Evolutionary conservation across 2,329 filamentous ascomycete genomes (phyloP).

Genomic region (Laburnicola sp.): DNA sequence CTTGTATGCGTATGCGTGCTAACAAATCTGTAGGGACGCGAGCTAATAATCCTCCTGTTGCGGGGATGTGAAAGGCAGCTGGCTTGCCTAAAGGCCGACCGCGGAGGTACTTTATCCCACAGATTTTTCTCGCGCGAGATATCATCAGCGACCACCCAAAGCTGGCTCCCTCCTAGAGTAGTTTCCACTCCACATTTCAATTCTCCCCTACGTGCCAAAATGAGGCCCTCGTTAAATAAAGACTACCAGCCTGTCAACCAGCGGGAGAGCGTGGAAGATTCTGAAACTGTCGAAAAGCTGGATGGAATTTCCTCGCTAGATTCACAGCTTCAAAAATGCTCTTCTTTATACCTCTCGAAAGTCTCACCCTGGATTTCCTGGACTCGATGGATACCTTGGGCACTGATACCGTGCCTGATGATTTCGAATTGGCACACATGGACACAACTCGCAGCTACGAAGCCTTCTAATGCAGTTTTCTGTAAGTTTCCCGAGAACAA

Average conservation of each 20-base stretch:
- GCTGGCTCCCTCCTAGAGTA: too few species aligned
- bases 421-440: slow-evolving; percentile 1
- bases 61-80: too few species aligned
- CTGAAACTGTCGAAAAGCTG: background rate
- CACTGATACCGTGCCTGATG: background rate
- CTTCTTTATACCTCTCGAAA: background rate
- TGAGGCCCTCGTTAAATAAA: background rate
- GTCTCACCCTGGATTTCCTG: background rate
- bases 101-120: too few species aligned
- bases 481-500: background rate
- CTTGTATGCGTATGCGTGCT: too few species aligned
- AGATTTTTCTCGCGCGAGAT: too few species aligned
- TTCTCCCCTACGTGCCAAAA: background rate
- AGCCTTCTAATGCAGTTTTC: background rate
- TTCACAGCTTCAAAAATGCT: background rate
- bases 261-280: background rate
- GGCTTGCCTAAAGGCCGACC: too few species aligned
- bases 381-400: background rate
- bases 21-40: too few species aligned
- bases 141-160: too few species aligned
- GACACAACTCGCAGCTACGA: background rate
- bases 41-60: too few species aligned
- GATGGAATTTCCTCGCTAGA: background rate
- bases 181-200: too few species aligned
- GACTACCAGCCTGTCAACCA: background rate